These are phyloP conservation scores for Daldinia vernicosa DNA, from an alignment of 495 filamentous ascomycete species.

Conservation along the genomic window DNA sequence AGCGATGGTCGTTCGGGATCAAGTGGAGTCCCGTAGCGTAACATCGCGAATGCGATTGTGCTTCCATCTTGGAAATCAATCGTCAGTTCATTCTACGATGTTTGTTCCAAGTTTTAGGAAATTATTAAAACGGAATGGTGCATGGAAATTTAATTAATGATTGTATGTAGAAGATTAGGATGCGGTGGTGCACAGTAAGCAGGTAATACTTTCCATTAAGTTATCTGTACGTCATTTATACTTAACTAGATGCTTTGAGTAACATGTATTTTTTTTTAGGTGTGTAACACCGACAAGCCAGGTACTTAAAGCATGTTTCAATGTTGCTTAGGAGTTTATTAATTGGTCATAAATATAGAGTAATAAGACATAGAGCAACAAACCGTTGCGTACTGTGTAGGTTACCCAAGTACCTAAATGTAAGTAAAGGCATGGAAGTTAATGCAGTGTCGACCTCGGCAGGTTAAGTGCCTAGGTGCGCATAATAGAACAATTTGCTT, in stretches of 20 bases:
- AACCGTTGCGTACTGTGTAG: neutral
- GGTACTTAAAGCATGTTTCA: too few relatives aligned
- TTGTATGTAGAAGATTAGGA: neutral
- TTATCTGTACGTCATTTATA: neutral
- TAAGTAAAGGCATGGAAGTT: neutral
- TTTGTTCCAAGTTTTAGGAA: neutral
- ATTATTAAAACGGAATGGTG: neutral
- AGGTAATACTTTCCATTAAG: too few relatives aligned
- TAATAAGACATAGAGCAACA: neutral
- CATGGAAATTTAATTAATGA: conserved; percentile 1
- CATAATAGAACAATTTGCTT: neutral
- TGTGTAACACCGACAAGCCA: too few relatives aligned
- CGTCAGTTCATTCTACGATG: neutral
- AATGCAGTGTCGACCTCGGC: neutral
- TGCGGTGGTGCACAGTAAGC: too few relatives aligned
- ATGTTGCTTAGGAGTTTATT: too few relatives aligned
- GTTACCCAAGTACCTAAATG: too few relatives aligned
- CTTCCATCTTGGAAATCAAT: neutral
- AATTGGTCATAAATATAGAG: too few relatives aligned
- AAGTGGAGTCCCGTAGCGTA: conserved; percentile 9
- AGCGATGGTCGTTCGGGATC: conserved; percentile 3
- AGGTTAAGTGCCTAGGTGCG: neutral
- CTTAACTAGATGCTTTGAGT: neutral
- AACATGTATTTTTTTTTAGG: too few relatives aligned
- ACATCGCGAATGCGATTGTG: neutral